Conservation (phyloP, 164 flowering plant genomes). For the Pachysandra terminalis region DNA sequence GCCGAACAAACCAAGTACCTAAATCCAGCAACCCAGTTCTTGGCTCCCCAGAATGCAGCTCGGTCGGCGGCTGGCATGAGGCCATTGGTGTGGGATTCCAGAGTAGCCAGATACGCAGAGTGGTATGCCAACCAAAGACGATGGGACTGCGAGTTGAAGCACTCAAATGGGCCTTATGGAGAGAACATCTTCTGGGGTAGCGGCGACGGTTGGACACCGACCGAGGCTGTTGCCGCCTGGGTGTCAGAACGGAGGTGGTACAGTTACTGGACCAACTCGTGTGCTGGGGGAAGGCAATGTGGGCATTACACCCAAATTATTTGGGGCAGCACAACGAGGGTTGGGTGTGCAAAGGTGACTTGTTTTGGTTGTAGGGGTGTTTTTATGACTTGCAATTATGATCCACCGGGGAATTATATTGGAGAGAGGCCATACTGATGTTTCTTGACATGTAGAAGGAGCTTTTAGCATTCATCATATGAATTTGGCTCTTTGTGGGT, state of each 20-base stretch:
- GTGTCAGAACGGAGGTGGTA: slow-evolving; percentile 44
- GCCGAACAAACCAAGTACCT: background rate
- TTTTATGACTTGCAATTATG: slow-evolving; percentile 64
- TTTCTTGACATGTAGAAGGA: background rate
- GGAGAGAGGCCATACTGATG: slow-evolving; percentile 65
- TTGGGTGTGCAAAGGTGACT: slow-evolving; percentile 60
- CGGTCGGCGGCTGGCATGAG: slow-evolving; percentile 28
- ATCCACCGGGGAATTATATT: slow-evolving; percentile 69
- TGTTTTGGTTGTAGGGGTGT: slow-evolving; percentile 41
- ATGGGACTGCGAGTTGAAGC: slow-evolving; percentile 44
- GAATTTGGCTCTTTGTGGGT: background rate
- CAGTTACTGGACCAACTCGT: slow-evolving; percentile 31
- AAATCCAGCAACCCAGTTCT: slow-evolving; percentile 33
- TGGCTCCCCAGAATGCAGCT: slow-evolving; percentile 55
- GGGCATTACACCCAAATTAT: slow-evolving; percentile 81
- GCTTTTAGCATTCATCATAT: background rate
- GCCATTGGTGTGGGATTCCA: slow-evolving; percentile 52
- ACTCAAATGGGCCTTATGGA: slow-evolving; percentile 70
- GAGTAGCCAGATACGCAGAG: slow-evolving; percentile 42
- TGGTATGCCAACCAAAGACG: slow-evolving; percentile 41
- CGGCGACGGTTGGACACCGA: slow-evolving; percentile 49
- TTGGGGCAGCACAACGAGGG: slow-evolving; percentile 40
- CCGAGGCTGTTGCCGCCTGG: slow-evolving; percentile 53
- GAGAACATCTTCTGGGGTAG: slow-evolving; percentile 86
- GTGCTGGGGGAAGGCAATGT: slow-evolving; percentile 34